These are phyloP conservation scores for Ustilago vetiveriae DNA, from an alignment of 1,284 basidiomycete genomes.

Conservation along the genomic window DNA sequence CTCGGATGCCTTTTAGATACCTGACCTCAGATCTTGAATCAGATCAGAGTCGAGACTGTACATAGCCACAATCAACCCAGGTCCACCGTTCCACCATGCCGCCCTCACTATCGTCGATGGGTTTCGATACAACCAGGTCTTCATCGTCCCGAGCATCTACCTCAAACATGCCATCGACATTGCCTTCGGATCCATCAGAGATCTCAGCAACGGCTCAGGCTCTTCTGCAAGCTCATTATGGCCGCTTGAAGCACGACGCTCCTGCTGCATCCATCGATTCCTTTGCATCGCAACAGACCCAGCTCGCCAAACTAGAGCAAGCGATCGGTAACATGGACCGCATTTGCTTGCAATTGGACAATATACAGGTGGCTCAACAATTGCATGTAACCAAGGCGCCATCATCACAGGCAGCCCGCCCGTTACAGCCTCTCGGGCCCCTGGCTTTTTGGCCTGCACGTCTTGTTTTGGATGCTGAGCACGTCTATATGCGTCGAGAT, in stretches of 20 bases:
- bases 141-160: not conserved
- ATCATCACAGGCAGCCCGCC: constrained; percentile 5
- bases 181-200: constrained; percentile 22
- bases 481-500: constrained; percentile 22
- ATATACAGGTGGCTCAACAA: constrained; percentile 22
- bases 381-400: not conserved
- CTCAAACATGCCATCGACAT: constrained; percentile 6
- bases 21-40: no score
- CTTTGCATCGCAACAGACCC: not conserved
- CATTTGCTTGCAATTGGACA: constrained; percentile 39
- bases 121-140: not conserved
- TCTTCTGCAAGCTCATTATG: constrained; percentile 34
- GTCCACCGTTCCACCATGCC: not conserved
- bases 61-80: not conserved
- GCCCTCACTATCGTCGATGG: not conserved
- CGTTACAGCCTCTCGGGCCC: constrained; percentile 29
- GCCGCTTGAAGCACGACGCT: constrained; percentile 8
- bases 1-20: no score
- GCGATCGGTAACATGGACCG: constrained; percentile 16
- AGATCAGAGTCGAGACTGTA: no score
- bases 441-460: constrained; percentile 42
- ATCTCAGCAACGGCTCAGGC: constrained; percentile 46
- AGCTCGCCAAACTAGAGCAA: constrained; percentile 18
- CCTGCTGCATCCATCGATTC: not conserved
- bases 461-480: constrained; percentile 1